A percentile compares a stretch with the other conserved stretches of the same genome.
Conservation (phyloP, 2,329 filamentous ascomycete species). For the Escovopsis sp. region DNA sequence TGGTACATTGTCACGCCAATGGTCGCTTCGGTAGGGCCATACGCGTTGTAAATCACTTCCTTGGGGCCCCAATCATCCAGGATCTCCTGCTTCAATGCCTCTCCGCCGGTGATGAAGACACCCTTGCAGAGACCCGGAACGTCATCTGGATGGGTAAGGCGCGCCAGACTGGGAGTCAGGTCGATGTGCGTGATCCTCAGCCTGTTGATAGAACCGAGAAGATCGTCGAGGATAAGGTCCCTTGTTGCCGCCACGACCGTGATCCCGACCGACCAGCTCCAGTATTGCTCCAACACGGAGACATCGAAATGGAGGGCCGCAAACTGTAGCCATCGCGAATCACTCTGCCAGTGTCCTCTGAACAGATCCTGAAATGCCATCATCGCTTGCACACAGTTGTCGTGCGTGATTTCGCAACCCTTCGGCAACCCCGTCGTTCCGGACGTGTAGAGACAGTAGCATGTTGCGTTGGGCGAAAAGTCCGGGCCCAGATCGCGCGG, state of each 20-base stretch:
- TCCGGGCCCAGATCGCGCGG: slow-evolving; percentile 1
- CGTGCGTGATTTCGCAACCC: slow-evolving; percentile 76
- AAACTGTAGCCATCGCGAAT: slow-evolving; percentile 80
- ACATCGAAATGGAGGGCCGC: slow-evolving; percentile 93
- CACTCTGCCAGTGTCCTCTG: slow-evolving; percentile 51
- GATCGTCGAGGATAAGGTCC: slow-evolving; percentile 74
- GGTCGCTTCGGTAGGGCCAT: slow-evolving; percentile 84
- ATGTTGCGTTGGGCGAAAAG: slow-evolving; percentile 38
- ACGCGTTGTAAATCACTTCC: slow-evolving; percentile 78
- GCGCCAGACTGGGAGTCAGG: slow-evolving; percentile 74
- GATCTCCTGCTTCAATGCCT: slow-evolving; percentile 78
- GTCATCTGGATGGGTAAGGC: slow-evolving; percentile 62
- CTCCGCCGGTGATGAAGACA: slow-evolving; percentile 87
- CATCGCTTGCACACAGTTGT: slow-evolving; percentile 82
- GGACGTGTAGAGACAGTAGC: slow-evolving; percentile 78
- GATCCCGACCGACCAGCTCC: slow-evolving; percentile 87
- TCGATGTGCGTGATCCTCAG: slow-evolving; percentile 81
- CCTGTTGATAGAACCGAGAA: slow-evolving; percentile 55
- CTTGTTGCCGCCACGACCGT: slow-evolving; percentile 68
- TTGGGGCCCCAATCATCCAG: slow-evolving; percentile 71
- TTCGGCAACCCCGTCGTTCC: slow-evolving; percentile 80
- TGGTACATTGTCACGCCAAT: slow-evolving; percentile 86
- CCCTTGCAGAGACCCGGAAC: slow-evolving; percentile 67
- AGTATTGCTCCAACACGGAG: slow-evolving; percentile 84
- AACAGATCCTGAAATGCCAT: slow-evolving; percentile 74